Evolutionary conservation across 768 basidiomycete genomes (phyloP).

Genomic region (Mycena floridula): DNA sequence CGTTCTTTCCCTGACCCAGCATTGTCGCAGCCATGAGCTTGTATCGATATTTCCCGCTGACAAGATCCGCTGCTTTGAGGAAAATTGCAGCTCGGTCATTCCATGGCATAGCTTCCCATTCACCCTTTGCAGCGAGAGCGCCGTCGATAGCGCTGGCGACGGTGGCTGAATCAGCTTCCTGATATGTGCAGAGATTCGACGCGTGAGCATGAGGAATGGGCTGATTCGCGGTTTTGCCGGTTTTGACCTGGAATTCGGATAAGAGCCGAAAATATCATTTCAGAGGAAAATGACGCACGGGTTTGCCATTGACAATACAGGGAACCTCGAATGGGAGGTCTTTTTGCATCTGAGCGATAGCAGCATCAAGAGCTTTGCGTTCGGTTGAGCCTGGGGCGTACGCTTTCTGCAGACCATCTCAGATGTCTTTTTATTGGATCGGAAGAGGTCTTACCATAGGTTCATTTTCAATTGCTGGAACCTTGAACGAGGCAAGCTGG

Average conservation of each 20-base stretch:
- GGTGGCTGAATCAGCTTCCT: conserved; percentile 77
- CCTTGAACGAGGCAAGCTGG: conserved; percentile 80
- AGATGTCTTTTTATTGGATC: background rate
- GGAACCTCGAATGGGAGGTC: conserved; percentile 89
- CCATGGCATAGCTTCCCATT: conserved; percentile 96
- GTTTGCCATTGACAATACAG: conserved; percentile 85
- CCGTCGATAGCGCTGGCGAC: conserved; percentile 79
- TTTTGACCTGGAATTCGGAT: conserved; percentile 57
- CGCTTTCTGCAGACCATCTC: conserved; percentile 39
- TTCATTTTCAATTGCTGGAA: conserved; percentile 87
- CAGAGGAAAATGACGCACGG: conserved; percentile 40
- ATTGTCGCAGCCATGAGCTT: conserved; percentile 95
- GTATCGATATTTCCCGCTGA: conserved; percentile 94
- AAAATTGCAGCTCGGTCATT: conserved; percentile 96
- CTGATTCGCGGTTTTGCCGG: conserved; percentile 75
- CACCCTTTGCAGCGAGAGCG: conserved; percentile 77
- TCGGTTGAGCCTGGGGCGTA: conserved; percentile 81
- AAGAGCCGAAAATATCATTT: background rate
- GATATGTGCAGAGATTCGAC: conserved; percentile 75
- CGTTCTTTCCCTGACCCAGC: conserved; percentile 98
- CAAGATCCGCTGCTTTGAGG: conserved; percentile 94
- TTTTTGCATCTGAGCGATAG: conserved; percentile 74
- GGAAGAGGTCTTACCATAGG: conserved; percentile 60
- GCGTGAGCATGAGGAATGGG: conserved; percentile 84
- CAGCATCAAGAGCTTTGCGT: conserved; percentile 63